A percentile compares a stretch with the other conserved stretches of the same genome.
phyloP scores from a whole-genome alignment of 306 rosid genomes.

The Glycine soja region DNA sequence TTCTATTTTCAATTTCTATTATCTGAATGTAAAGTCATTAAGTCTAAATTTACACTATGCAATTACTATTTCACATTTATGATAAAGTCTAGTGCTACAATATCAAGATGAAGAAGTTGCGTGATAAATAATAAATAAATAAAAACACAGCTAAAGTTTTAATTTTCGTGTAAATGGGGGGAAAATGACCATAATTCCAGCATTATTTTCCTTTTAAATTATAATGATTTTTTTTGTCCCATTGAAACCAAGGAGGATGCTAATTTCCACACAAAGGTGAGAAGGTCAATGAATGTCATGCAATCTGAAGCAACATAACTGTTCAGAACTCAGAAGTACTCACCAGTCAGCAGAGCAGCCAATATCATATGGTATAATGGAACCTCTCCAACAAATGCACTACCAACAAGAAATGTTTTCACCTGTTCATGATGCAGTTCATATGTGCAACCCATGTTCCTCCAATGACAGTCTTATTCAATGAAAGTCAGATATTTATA shows the following conservation, averaged over 20 bases:
- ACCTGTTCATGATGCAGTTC: slow-evolving; percentile 75
- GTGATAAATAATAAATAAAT: neutral
- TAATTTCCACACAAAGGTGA: neutral
- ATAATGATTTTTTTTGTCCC: neutral
- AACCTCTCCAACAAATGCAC: slow-evolving; percentile 82
- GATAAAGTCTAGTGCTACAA: slow-evolving; percentile 12
- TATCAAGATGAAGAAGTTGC: slow-evolving; percentile 10
- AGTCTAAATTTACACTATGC: slow-evolving; percentile 28
- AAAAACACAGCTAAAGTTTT: neutral
- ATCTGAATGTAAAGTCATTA: slow-evolving; percentile 16
- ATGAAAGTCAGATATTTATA: slow-evolving; percentile 47
- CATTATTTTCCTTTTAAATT: no score
- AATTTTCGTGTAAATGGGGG: neutral
- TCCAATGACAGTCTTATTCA: slow-evolving; percentile 48
- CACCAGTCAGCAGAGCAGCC: slow-evolving; percentile 94
- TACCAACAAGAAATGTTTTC: slow-evolving; percentile 82
- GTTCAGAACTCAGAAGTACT: slow-evolving; percentile 43
- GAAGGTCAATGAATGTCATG: slow-evolving; percentile 33
- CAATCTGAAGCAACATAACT: neutral
- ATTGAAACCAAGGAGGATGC: slow-evolving; percentile 10
- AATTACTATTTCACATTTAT: slow-evolving; percentile 32
- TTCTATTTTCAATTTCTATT: slow-evolving; percentile 1
- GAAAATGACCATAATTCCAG: no score
- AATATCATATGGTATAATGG: slow-evolving; percentile 83
- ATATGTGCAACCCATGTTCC: slow-evolving; percentile 54